A percentile compares a stretch with the other conserved stretches of the same genome.
phyloP scores from a whole-genome alignment of 495 filamentous ascomycete genomes.

The Daldinia caldariorum region DNA sequence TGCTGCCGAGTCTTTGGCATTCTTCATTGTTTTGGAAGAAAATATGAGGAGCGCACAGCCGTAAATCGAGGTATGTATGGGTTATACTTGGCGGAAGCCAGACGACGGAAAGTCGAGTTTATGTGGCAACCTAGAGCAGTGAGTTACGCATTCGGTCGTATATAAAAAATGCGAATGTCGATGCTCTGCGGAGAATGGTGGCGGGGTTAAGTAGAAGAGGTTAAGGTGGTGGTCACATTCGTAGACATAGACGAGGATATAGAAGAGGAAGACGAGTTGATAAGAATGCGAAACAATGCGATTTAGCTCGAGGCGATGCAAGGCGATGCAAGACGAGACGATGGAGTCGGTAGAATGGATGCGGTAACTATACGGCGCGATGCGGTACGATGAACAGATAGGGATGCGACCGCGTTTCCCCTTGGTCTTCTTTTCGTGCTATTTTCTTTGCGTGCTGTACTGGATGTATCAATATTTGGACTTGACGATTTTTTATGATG shows the following conservation, averaged over 20 bases:
- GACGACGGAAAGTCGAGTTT: slow-evolving; percentile 13
- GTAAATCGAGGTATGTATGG: slow-evolving; percentile 24
- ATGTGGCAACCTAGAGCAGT: slow-evolving; percentile 15
- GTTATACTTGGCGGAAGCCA: slow-evolving; percentile 16
- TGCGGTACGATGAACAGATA: slow-evolving; percentile 18
- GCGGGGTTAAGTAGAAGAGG: not conserved
- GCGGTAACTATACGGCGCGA: not conserved
- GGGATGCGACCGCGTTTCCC: slow-evolving; percentile 12
- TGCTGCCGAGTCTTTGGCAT: slow-evolving; percentile 33
- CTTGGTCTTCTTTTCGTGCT: not conserved
- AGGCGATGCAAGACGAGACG: slow-evolving; percentile 9
- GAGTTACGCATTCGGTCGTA: not conserved
- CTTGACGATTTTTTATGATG: slow-evolving; percentile 6
- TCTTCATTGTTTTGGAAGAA: slow-evolving; percentile 32
- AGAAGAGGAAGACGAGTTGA: slow-evolving; percentile 6
- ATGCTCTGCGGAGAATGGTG: slow-evolving; percentile 14
- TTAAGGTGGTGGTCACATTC: slow-evolving; percentile 21
- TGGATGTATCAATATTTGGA: slow-evolving; percentile 22
- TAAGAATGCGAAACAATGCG: slow-evolving; percentile 25
- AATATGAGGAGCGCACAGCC: slow-evolving; percentile 27
- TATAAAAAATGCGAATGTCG: slow-evolving; percentile 9
- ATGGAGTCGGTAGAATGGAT: slow-evolving; percentile 1
- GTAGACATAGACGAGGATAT: not conserved
- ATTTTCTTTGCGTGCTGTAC: not conserved
- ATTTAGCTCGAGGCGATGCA: slow-evolving; percentile 24